phyloP scores from a whole-genome alignment of 1,284 basidiomycete genomes.

The Microbotryum violaceum region DNA sequence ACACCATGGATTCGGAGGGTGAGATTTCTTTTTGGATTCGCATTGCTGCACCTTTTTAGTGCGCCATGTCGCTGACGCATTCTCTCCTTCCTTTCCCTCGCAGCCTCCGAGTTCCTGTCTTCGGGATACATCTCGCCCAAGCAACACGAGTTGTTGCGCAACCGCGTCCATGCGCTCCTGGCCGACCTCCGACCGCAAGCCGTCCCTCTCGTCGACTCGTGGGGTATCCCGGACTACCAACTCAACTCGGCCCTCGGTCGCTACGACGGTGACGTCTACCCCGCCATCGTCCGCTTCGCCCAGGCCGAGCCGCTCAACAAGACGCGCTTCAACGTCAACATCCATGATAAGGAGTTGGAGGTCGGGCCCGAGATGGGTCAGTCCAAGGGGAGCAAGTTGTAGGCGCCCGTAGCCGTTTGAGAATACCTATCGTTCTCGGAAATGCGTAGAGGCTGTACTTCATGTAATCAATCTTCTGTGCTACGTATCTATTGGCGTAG shows the following conservation, averaged over 20 bases:
- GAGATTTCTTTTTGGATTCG: neutral
- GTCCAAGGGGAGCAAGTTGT: too few species aligned
- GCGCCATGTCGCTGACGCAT: constrained; percentile 24
- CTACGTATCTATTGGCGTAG: too few species aligned
- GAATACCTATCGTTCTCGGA: too few species aligned
- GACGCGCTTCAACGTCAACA: constrained; percentile 40
- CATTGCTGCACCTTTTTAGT: neutral
- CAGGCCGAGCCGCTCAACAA: constrained; percentile 34
- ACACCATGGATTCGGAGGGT: constrained; percentile 29
- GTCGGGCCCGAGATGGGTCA: constrained; percentile 21
- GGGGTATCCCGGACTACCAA: constrained; percentile 40
- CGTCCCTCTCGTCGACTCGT: constrained; percentile 39
- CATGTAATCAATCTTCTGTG: too few species aligned
- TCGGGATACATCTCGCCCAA: constrained; percentile 40
- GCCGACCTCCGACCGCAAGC: constrained; percentile 39
- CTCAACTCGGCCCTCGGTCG: constrained; percentile 41
- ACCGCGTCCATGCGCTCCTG: constrained; percentile 39
- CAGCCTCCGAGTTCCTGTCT: constrained; percentile 42
- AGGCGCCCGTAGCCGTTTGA: too few species aligned
- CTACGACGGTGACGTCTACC: constrained; percentile 37
- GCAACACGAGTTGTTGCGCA: constrained; percentile 39
- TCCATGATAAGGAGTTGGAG: constrained; percentile 34
- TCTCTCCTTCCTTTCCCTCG: constrained; percentile 1
- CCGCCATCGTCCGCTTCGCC: constrained; percentile 31
- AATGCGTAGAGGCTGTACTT: too few species aligned